These are phyloP conservation scores for Mycothermus thermophilus DNA, from an alignment of 495 filamentous ascomycete genomes.

Conservation along the genomic window DNA sequence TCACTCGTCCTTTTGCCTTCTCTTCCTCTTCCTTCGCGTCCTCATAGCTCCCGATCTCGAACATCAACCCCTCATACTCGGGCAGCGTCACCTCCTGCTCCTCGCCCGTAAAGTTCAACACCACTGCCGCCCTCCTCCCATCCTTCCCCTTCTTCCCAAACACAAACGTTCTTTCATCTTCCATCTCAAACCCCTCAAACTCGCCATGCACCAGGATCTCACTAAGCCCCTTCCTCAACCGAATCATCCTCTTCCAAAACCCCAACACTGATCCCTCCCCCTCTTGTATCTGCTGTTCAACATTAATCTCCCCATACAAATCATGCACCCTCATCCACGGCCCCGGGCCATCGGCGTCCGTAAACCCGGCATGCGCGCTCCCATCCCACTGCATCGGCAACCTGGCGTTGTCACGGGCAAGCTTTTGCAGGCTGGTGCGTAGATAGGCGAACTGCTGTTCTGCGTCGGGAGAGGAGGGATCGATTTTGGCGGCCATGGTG, in stretches of 20 bases:
- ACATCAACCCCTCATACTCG: slow-evolving; percentile 5
- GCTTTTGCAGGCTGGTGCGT: slow-evolving; percentile 42
- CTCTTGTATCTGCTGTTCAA: slow-evolving; percentile 28
- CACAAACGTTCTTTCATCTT: slow-evolving; percentile 29
- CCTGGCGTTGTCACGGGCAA: slow-evolving; percentile 42
- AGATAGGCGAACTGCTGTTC: slow-evolving; percentile 38
- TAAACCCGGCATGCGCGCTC: slow-evolving; percentile 14
- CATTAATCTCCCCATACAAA: slow-evolving; percentile 38
- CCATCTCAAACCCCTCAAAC: slow-evolving; percentile 27
- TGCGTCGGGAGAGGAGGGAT: too few relatives aligned
- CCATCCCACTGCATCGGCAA: slow-evolving; percentile 51
- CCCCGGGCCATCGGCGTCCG: slow-evolving; percentile 7
- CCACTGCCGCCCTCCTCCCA: slow-evolving; percentile 12
- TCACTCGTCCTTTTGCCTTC: background rate
- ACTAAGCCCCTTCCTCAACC: slow-evolving; percentile 25
- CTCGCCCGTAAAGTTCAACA: slow-evolving; percentile 21
- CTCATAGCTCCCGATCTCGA: slow-evolving; percentile 15
- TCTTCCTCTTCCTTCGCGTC: slow-evolving; percentile 9
- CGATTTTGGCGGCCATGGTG: slow-evolving; percentile 16
- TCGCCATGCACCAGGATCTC: slow-evolving; percentile 34
- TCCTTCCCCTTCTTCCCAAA: slow-evolving; percentile 24
- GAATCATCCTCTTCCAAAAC: slow-evolving; percentile 34
- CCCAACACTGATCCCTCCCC: slow-evolving; percentile 23
- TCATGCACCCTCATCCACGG: slow-evolving; percentile 48
- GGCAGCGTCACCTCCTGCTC: slow-evolving; percentile 15